Base-by-base conservation (phyloP, 331 rosid genomes). In the Pyrus hybrid region DNA sequence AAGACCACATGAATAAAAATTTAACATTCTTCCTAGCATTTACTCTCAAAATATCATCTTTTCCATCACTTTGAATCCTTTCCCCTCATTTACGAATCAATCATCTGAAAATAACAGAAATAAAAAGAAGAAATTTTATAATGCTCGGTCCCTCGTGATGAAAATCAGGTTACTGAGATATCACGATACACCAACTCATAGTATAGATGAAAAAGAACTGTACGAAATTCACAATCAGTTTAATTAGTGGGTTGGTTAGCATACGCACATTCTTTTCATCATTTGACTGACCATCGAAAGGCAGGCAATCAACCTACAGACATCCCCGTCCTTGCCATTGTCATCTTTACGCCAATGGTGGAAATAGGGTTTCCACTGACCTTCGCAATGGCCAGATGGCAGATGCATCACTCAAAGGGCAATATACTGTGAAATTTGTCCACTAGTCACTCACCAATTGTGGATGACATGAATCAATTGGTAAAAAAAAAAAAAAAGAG, bases 401-500 rank as follows among this genome's bases (percentile, higher is more conserved):
- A 35, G 41, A 35, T 35, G 41, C 57, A 67, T 70, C 84, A 35
- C 63, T 81, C 76, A 78, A 49, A 56, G 54, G 37, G 26, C 53
- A 77, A 70, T 76, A 77, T 2, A 41, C 65, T 80, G 29, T 58
- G 72, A 47, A 60, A 65, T 71, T 71, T 70, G 60, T 26, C 77
- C 68, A 67, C 79, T 68, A 57, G 67, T 73, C 53, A 73, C 77
- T 74, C 85, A 70, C 30, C 68, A 61, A 63, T 57, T 30, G 76
- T 20, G 62, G 79, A 66, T 70, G 83, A 76, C 83, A 82, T 56
- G 47, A 75, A 32, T 75, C 63, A 69, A 63, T 23, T 70, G 20
- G 49, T 69, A 67, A 67, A 35, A 35, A 4, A 2, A 0, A 35
- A 9, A 26, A 35, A 8, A 35, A 2, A 0, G 56, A 5, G 72